phyloP scores from a whole-genome alignment of 768 basidiomycete species.

The Peribolospora kevripleyi region DNA sequence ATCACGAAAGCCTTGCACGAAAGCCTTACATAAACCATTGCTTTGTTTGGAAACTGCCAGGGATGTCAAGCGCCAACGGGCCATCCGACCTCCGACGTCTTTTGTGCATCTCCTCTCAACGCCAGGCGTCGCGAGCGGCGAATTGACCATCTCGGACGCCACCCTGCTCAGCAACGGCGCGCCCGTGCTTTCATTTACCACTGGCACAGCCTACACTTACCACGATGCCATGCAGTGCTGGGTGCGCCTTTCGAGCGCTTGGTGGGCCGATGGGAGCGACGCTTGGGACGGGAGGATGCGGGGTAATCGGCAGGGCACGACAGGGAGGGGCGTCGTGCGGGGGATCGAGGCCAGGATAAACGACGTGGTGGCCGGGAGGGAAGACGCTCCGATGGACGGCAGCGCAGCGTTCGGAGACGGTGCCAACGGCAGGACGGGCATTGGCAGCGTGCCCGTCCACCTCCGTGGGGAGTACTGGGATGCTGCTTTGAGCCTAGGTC shows the following conservation, averaged over 20 bases:
- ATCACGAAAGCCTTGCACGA: neutral
- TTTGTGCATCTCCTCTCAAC: slow-evolving; percentile 34
- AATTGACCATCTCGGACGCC: slow-evolving; percentile 33
- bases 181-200: slow-evolving; percentile 50
- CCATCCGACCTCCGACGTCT: slow-evolving; percentile 41
- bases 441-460: neutral
- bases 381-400: slow-evolving; percentile 10
- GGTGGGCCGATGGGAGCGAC: slow-evolving; percentile 67
- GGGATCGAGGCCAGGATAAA: slow-evolving; percentile 15
- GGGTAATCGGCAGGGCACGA: slow-evolving; percentile 17
- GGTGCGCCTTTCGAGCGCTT: slow-evolving; percentile 49
- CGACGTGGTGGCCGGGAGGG: slow-evolving; percentile 10
- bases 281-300: slow-evolving; percentile 54
- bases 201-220: slow-evolving; percentile 56
- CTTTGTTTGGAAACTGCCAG: slow-evolving; percentile 21
- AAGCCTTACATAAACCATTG: neutral
- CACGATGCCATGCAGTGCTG: slow-evolving; percentile 42
- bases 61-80: slow-evolving; percentile 44
- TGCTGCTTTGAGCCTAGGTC: slow-evolving; percentile 58
- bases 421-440: slow-evolving; percentile 10
- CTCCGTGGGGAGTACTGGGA: slow-evolving; percentile 28
- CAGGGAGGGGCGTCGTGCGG: slow-evolving; percentile 6
- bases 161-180: slow-evolving; percentile 52
- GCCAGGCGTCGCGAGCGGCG: slow-evolving; percentile 25
- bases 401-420: slow-evolving; percentile 1